A percentile compares a stretch with the other conserved stretches of the same genome.
phyloP scores from a whole-genome alignment of 805 yeast species.

The Cyberlindnera amylophila region DNA sequence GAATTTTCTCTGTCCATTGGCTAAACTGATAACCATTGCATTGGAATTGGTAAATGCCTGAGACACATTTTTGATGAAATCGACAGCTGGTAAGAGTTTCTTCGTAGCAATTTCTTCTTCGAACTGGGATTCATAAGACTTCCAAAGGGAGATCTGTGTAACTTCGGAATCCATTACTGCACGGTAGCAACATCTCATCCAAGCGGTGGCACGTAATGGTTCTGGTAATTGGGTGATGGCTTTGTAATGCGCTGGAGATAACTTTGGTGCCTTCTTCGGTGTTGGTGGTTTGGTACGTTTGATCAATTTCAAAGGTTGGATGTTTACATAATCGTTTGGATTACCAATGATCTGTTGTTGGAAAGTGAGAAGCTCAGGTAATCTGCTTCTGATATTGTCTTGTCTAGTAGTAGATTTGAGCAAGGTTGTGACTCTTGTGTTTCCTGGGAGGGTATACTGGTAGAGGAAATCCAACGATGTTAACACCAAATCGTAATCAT shows the following conservation, averaged over 20 bases:
- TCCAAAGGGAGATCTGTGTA: conserved; percentile 94
- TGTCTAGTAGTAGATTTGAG: conserved; percentile 44
- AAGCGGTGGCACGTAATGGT: conserved; percentile 86
- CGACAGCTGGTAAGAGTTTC: conserved; percentile 86
- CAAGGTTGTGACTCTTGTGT: conserved; percentile 50
- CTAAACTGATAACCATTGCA: conserved; percentile 82
- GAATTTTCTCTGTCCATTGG: conserved; percentile 69
- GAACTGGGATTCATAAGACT: conserved; percentile 86
- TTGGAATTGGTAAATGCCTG: conserved; percentile 83
- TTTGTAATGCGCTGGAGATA: conserved; percentile 52
- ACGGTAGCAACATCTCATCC: conserved; percentile 91
- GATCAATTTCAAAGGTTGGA: conserved; percentile 36
- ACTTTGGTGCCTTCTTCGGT: conserved; percentile 62
- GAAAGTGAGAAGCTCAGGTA: conserved; percentile 60
- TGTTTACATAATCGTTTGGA: conserved; percentile 25
- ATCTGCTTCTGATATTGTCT: conserved; percentile 49
- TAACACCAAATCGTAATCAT: conserved; percentile 66
- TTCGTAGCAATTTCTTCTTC: conserved; percentile 51
- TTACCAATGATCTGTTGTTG: conserved; percentile 38
- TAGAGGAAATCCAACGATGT: conserved; percentile 80
- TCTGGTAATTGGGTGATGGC: conserved; percentile 67
- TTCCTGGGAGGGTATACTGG: conserved; percentile 68
- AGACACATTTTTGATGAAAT: conserved; percentile 90
- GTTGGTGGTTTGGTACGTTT: conserved; percentile 59
- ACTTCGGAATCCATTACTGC: conserved; percentile 78